Conservation (phyloP, 257 asterid species). For the Przewalskia tangutica region DNA sequence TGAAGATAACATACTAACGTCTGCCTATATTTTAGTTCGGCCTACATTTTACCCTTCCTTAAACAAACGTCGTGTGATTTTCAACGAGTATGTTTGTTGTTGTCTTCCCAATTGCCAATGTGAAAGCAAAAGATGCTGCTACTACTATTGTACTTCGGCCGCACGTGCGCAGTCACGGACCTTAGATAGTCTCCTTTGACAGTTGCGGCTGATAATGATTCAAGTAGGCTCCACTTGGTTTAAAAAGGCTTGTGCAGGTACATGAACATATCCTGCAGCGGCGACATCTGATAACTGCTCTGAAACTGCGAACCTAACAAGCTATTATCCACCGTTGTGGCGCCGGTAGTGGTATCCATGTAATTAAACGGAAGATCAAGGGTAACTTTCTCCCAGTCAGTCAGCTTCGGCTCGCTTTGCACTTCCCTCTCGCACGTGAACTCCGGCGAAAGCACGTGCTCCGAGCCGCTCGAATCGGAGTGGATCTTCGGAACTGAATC, state of each 20-base stretch:
- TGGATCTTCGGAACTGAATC: constrained; percentile 68
- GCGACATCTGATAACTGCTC: constrained; percentile 39
- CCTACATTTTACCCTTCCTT: too few species aligned
- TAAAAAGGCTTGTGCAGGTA: constrained; percentile 54
- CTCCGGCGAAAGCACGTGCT: constrained; percentile 68
- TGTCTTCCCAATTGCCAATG: background rate
- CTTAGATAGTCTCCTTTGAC: constrained; percentile 38
- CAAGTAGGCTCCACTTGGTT: background rate
- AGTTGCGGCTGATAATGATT: constrained; percentile 14
- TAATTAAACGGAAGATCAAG: constrained; percentile 42
- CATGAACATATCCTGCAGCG: constrained; percentile 53
- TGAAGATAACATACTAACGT: too few species aligned
- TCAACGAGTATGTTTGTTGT: too few species aligned
- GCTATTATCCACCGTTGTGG: constrained; percentile 4
- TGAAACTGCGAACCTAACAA: constrained; percentile 31
- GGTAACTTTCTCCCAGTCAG: constrained; percentile 50
- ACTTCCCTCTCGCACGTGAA: constrained; percentile 42
- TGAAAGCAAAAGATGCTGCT: background rate
- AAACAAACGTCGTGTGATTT: too few species aligned
- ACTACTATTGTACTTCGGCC: background rate
- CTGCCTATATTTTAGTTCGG: too few species aligned
- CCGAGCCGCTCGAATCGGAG: constrained; percentile 78
- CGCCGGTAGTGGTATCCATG: constrained; percentile 30
- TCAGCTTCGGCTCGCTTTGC: constrained; percentile 55
- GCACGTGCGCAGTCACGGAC: constrained; percentile 59